These are phyloP conservation scores for Acanthamoeba lenticulata DNA, from an alignment of 208 protist species.

Conservation along the genomic window DNA sequence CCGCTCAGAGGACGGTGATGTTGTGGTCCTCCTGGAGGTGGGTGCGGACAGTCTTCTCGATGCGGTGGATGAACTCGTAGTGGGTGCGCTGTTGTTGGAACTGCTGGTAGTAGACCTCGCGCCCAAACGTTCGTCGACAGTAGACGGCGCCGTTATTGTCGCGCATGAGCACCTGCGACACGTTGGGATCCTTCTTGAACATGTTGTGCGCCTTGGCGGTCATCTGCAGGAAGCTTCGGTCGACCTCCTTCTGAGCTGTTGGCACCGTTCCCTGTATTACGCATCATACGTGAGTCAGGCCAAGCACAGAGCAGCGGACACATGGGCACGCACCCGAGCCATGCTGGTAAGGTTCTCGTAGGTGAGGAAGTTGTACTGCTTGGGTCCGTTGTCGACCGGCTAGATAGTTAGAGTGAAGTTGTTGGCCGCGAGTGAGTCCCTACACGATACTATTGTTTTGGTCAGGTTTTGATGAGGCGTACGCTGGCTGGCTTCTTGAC, in stretches of 20 bases:
- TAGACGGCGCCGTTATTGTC: conserved; percentile 18
- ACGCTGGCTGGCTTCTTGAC: background rate
- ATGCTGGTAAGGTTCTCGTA: background rate
- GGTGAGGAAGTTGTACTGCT: background rate
- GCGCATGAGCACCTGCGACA: background rate
- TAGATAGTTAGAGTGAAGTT: too few species aligned
- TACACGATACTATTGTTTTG: too few species aligned
- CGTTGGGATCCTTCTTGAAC: background rate
- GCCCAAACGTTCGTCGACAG: background rate
- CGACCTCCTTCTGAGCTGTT: background rate
- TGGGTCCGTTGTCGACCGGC: background rate
- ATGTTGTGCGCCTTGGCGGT: background rate
- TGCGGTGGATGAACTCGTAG: conserved; percentile 58
- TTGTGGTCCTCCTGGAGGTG: background rate
- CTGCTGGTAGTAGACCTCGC: conserved; percentile 14
- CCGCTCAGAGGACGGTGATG: conserved; percentile 5
- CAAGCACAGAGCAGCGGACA: background rate
- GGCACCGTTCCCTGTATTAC: background rate
- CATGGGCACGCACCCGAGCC: background rate
- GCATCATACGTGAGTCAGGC: background rate
- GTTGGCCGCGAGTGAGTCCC: background rate
- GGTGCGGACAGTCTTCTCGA: conserved; percentile 44
- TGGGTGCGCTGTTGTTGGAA: background rate
- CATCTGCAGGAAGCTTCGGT: conserved; percentile 1
- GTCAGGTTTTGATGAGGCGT: too few species aligned